phyloP scores from a whole-genome alignment of 345 rosid genomes.

The Eucalyptus rudis region DNA sequence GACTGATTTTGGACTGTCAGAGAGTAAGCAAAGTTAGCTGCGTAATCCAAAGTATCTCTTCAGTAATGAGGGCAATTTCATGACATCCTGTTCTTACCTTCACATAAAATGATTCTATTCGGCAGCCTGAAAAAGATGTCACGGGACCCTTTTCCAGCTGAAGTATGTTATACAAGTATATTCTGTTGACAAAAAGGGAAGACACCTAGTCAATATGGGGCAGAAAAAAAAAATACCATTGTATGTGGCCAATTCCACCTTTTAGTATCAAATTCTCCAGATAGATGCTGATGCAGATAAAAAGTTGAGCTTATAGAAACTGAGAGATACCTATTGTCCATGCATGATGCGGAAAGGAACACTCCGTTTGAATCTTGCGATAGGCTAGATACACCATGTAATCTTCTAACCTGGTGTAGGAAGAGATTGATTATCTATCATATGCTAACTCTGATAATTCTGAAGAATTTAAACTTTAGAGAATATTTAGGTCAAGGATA shows the following conservation, averaged over 20 bases:
- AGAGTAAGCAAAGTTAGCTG: neutral
- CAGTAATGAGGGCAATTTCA: neutral
- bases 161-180: constrained; percentile 65
- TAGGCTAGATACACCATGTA: constrained; percentile 75
- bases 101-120: constrained; percentile 70
- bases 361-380: constrained; percentile 83
- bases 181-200: neutral
- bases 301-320: neutral
- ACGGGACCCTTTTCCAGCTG: constrained; percentile 80
- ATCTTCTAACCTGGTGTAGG: constrained; percentile 36
- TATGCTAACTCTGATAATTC: no score
- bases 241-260: neutral
- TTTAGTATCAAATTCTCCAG: neutral
- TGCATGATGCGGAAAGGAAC: constrained; percentile 82
- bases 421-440: neutral
- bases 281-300: neutral
- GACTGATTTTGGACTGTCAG: constrained; percentile 75
- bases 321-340: constrained; percentile 56
- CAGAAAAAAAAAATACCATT: neutral
- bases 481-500: neutral
- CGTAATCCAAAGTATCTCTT: neutral
- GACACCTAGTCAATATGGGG: neutral
- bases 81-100: constrained; percentile 33
- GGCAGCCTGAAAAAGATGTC: constrained; percentile 58
- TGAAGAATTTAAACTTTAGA: neutral